Evolutionary conservation across 2,329 filamentous ascomycete species (phyloP), one percentile per base, ranked within the genome.

Genomic region (Scytalidium sp.): DNA sequence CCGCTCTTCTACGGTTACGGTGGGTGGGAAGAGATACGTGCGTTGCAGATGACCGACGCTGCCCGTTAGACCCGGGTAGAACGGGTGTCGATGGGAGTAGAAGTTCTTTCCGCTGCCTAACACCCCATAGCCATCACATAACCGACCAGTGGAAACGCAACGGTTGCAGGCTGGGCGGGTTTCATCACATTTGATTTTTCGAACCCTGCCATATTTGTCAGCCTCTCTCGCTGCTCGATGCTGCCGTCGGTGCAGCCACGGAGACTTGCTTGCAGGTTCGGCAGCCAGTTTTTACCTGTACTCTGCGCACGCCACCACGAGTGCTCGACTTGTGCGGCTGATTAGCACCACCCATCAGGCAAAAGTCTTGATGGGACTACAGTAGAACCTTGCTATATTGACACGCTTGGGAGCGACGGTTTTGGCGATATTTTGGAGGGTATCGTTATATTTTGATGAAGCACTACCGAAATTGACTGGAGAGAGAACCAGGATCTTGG

Each of bases 171-270:
- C 66, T 1, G 79, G 79, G 49, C 76, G 79, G 17, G 63, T 66
- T 64, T 82, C 79, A 54, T 80, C 79, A 61, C 79, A 83, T 60
- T 81, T 81, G 49, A 81, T 73, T 50, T 78, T 75, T 42, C 79
- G 75, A 25, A 78, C 72, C 62, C 77, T 80, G 47, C 20, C 8
- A 40, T 41, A 13, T 13, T 17, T 8, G 36, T 25, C 43, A 45
- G 25, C 19, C 20, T 19, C 19, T 47, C 41, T 68, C 69, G 48
- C 2, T 32, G 27, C 15, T 41, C 19, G 43, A 17, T 27, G 44
- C 45, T 43, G 48, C 43, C 19, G 52, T 20, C 22, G 25, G 20
- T 7, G 42, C 52, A 41, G 48, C 43, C 17, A 50, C 10, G 29
- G 42, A 43, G 2, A 49, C 52, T 55, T n/a, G 72, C 69, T 70